Base-by-base conservation (phyloP, 352 stramenopile genomes). In the Phytophthora pistaciae region DNA sequence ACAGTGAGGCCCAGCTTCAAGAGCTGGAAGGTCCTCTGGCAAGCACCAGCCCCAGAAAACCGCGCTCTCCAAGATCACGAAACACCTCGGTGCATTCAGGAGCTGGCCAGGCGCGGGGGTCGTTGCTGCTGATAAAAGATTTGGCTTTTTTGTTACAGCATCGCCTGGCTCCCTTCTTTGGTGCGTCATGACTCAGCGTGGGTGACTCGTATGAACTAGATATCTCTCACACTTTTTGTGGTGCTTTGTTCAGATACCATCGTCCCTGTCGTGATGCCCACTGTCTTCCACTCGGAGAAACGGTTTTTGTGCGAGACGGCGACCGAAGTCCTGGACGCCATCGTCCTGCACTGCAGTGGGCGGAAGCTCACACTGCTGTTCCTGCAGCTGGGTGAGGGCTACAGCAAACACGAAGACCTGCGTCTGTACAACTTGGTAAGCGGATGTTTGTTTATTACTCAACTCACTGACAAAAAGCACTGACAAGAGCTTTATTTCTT, bases 241-340 rank as follows among this genome's bases (percentile, higher is more conserved):
- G 25, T 29, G 25, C 25, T 11, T 10, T 11, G 5, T 49, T n/a
- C 52, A 91, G 83, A 88, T 65, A 57, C 60, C 21, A 90, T 91
- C 33, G 33, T 90, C 0, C 75, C 83, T 0, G 66, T 75, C 6
- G 75, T 90, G 10, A 54, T 91, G 21, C 60, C 75, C 0, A 76
- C 74, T 0, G 74, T 88, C 9, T 91, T 91, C 56, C 73, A 75
- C n/a, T 64, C 79, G 6, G 69, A 90, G 5, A 88, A 88, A 56
- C 75, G 79, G 18, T 91, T 90, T 55, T 70, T 91, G 5, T 90
- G 83, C 25, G 82, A 88, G 64, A 88, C 72, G 8, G 78, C 79
- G 33, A 83, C 84, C 48, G 79, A 91, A 72, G 83, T 90, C 21
- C 72, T 91, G 4, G 83, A 87, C 38, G 79, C 81, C 8, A 75